Evolutionary conservation across 1,139 yeast genomes (phyloP).

Genomic region (Scheffersomyces parashehatae): DNA sequence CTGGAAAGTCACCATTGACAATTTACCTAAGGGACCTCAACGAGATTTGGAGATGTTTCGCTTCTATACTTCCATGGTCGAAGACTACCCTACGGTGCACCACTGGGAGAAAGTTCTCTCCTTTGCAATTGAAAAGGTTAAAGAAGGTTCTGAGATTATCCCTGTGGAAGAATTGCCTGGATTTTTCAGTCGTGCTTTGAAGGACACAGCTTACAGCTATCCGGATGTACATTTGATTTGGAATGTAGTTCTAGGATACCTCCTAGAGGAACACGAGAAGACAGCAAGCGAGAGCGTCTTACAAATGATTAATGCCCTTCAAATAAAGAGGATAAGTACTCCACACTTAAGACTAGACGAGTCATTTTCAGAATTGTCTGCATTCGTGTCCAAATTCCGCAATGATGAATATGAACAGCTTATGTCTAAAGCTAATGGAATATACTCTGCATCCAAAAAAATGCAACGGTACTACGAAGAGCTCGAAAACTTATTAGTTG

Average conservation of each 20-base stretch:
- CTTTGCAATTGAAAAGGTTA: constrained; percentile 8
- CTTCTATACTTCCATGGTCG: constrained; percentile 17
- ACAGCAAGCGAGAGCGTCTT: constrained; percentile 17
- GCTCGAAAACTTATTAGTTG: constrained; percentile 21
- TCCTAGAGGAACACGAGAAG: constrained; percentile 7
- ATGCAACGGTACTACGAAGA: constrained; percentile 27
- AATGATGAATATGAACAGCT: constrained; percentile 36
- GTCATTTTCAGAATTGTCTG: constrained; percentile 44
- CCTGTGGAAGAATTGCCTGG: constrained; percentile 3
- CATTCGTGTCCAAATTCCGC: constrained; percentile 36
- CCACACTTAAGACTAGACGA: constrained; percentile 47
- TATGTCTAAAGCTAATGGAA: constrained; percentile 40
- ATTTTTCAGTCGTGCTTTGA: constrained; percentile 22
- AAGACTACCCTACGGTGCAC: constrained; percentile 13
- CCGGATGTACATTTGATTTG: constrained; percentile 37
- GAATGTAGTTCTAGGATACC: constrained; percentile 21
- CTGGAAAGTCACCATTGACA: no score
- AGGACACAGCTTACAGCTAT: constrained; percentile 34
- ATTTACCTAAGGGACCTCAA: no score
- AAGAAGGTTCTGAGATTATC: background rate
- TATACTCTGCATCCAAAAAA: constrained; percentile 30
- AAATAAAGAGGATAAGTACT: constrained; percentile 34
- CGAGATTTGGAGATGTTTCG: no score
- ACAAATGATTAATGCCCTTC: constrained; percentile 23
- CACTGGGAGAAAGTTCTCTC: constrained; percentile 16